Evolutionary conservation across 805 yeast genomes (phyloP).

Genomic region (Pichia sporocuriosa): DNA sequence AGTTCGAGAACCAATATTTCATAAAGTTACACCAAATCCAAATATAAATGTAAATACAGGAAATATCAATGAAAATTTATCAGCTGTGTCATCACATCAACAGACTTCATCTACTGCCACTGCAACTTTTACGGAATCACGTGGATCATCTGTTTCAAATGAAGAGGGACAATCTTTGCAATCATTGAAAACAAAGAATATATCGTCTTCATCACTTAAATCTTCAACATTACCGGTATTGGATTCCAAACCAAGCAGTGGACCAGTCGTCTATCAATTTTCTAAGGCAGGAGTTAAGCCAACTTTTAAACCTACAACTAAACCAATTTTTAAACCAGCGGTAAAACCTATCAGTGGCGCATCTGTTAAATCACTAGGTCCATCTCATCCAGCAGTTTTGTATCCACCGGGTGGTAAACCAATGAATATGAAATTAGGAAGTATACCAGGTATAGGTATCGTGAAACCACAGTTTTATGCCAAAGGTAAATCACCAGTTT

Average conservation of each 20-base stretch:
- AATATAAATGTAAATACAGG: too few relatives aligned
- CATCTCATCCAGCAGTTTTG: conserved; percentile 1
- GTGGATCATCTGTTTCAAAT: too few relatives aligned
- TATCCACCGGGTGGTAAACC: conserved; percentile 13
- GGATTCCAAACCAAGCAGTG: conserved; percentile 2
- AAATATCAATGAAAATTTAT: too few relatives aligned
- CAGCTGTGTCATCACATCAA: not conserved
- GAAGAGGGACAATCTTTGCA: too few relatives aligned
- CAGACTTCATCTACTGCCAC: too few relatives aligned
- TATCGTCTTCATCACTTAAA: not conserved
- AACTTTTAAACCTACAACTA: conserved; percentile 6
- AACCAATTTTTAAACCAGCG: conserved; percentile 12
- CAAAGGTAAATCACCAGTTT: conserved; percentile 4
- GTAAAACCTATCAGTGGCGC: conserved; percentile 3
- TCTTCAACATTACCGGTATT: too few relatives aligned
- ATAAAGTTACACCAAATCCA: conserved; percentile 6
- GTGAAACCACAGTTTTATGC: conserved; percentile 27
- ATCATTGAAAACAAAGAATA: too few relatives aligned
- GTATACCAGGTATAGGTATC: not conserved
- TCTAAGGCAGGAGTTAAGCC: conserved; percentile 12
- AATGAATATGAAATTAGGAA: not conserved
- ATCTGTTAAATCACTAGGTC: not conserved
- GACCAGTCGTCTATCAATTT: conserved; percentile 9
- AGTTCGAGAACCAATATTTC: not conserved
- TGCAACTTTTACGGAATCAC: too few relatives aligned